A percentile compares a stretch with the other conserved stretches of the same genome.
Conservation (phyloP, 371 early-diverging fungal species). For the Mucor plumbeus region DNA sequence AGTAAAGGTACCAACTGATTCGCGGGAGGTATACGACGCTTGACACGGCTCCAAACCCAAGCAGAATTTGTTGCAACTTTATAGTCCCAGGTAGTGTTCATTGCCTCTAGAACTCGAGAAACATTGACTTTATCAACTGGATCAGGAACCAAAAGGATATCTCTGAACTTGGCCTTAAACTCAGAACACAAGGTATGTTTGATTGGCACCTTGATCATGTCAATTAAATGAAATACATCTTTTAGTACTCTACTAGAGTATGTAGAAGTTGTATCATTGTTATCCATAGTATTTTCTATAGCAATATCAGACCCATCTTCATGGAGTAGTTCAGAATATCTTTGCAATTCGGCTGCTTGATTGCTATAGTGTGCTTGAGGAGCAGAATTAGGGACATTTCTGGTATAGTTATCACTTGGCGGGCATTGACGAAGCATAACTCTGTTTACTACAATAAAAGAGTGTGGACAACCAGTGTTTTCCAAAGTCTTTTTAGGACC, state of each 20-base stretch:
- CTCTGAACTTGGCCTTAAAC: background rate
- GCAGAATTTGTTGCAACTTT: background rate
- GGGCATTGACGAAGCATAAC: too few species aligned
- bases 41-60: background rate
- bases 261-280: too few species aligned
- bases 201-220: background rate
- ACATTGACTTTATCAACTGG: background rate
- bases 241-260: background rate
- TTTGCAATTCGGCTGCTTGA: too few species aligned
- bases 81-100: background rate
- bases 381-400: too few species aligned
- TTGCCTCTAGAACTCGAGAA: background rate
- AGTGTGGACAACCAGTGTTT: too few species aligned
- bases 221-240: slow-evolving; percentile 5
- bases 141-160: background rate
- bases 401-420: too few species aligned
- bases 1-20: background rate
- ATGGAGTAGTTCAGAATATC: too few species aligned
- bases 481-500: too few species aligned
- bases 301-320: too few species aligned
- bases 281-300: too few species aligned
- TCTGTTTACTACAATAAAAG: too few species aligned
- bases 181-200: background rate
- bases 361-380: too few species aligned
- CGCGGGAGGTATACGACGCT: background rate